A percentile compares a stretch with the other conserved stretches of the same genome.
Evolutionary conservation across 1,284 basidiomycete species (phyloP).

Genomic region (Termitomyces sp.): DNA sequence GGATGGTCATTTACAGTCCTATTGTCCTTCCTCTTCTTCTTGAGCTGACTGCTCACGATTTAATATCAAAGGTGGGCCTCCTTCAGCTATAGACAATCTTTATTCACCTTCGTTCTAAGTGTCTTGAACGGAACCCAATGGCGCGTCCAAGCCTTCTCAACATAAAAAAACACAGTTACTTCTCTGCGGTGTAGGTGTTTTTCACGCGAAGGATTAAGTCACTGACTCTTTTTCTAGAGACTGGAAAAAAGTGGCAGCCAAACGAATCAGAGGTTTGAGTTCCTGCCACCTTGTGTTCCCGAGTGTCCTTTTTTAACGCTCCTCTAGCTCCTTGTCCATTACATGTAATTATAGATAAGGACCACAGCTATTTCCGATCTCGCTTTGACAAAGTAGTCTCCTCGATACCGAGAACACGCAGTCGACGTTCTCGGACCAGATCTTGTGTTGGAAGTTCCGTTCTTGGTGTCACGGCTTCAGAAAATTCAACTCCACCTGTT

Average conservation of each 20-base stretch:
- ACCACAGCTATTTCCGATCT: not conserved
- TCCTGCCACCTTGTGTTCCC: not conserved
- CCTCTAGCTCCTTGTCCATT: conserved; percentile 4
- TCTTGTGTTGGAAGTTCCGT: conserved; percentile 1
- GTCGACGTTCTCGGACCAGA: conserved; percentile 2
- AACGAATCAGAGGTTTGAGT: conserved; percentile 20
- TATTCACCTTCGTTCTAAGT: conserved; percentile 28
- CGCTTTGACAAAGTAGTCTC: not conserved
- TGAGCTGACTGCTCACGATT: conserved; percentile 31
- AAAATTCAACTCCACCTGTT: not conserved
- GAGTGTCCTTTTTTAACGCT: not conserved
- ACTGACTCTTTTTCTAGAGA: conserved; percentile 27
- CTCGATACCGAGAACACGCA: not conserved
- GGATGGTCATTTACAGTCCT: conserved; percentile 24
- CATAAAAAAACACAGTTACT: conserved; percentile 43
- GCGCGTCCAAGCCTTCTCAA: conserved; percentile 36
- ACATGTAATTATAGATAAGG: not conserved
- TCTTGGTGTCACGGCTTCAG: not conserved
- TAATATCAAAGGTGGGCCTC: conserved; percentile 35
- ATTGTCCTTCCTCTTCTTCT: conserved; percentile 26
- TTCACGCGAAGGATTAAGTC: not conserved
- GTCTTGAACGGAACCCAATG: conserved; percentile 51
- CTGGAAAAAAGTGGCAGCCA: conserved; percentile 36
- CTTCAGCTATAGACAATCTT: not conserved
- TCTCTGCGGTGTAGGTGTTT: conserved; percentile 38